Evolutionary conservation across 208 protist species (phyloP), one percentile per base, ranked within the genome.

Genomic region (Crithidia mellificae): DNA sequence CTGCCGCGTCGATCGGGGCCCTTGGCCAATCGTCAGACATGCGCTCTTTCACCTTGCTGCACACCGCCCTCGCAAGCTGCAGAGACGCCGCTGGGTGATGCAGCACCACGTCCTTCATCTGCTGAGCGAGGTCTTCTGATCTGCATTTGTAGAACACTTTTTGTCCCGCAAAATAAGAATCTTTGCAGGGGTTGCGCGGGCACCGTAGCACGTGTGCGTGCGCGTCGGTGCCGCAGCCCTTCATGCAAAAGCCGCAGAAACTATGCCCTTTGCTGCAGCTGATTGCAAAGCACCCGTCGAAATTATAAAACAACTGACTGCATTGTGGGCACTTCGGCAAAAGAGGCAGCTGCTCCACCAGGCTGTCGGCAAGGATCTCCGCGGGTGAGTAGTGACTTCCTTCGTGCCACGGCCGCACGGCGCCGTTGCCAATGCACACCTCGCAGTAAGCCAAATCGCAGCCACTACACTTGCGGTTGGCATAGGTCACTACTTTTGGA

Each of bases 211-310:
- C 61, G 34, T 67, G 61, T 17, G 0, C 15, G 36, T 67, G 49
- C 3, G 61, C 49, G 29, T 67, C 49, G 19, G 6, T 49, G 2
- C 63, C 55, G 24, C 62, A 76, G 49, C 51, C 53, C 29, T n/a
- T 25, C 54, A 76, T 43, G 53, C 63, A 70, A 50, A 56, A 76
- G 34, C 47, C 70, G 56, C 70, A 76, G 54, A 76, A 76, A 12
- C 47, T 55, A 12, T 62, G 34, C 17, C 70, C 70, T n/a, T n/a
- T 20, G 19, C 29, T 43, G 34, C 70, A 76, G 6, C 34, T 22
- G 24, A 76, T 4, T 14, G 70, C 70, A 47, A 70, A 76, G 70
- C 63, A 76, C 8, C 62, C 70, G 22, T 63, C 55, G 27, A 76
- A 76, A 38, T 69, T 63, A 36, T 64, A 57, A 43, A 76, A 63